phyloP scores from a whole-genome alignment of 164 flowering plant species.

The Liriodendron chinense region DNA sequence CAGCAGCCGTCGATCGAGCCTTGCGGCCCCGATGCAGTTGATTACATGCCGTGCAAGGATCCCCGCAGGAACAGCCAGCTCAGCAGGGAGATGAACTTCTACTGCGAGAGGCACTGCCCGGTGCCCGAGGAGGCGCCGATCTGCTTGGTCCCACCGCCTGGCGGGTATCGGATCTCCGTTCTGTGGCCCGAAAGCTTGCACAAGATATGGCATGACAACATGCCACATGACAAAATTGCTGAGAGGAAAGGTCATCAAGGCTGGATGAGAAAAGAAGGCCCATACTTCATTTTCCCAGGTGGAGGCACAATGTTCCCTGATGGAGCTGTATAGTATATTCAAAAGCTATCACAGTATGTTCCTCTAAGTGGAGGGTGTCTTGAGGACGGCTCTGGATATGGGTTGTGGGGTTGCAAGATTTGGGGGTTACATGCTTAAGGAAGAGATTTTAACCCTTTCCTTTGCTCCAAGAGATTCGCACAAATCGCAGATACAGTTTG shows the following conservation, averaged over 20 bases:
- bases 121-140: slow-evolving; percentile 64
- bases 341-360: slow-evolving; percentile 80
- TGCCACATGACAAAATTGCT: slow-evolving; percentile 95
- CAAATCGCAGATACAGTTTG: slow-evolving; percentile 95
- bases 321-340: slow-evolving; percentile 84
- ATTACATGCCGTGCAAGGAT: slow-evolving; percentile 97
- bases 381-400: slow-evolving; percentile 99
- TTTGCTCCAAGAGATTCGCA: slow-evolving; percentile 99
- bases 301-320: slow-evolving; percentile 99
- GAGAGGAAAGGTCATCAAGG: slow-evolving; percentile 98
- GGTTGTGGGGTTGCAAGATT: slow-evolving; percentile 99
- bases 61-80: slow-evolving; percentile 85
- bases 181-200: slow-evolving; percentile 90
- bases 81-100: slow-evolving; percentile 87
- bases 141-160: slow-evolving; percentile 80
- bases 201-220: slow-evolving; percentile 96
- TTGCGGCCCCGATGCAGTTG: slow-evolving; percentile 68
- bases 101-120: slow-evolving; percentile 91
- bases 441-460: slow-evolving; percentile 76
- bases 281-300: slow-evolving; percentile 86
- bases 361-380: slow-evolving; percentile 62
- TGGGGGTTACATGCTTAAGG: slow-evolving; percentile 74
- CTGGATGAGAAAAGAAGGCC: slow-evolving; percentile 95
- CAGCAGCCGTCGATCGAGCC: slow-evolving; percentile 42
- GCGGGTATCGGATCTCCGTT: slow-evolving; percentile 72